These are phyloP conservation scores for Sugiyamaella japonica DNA, from an alignment of 1,139 yeast genomes.

Conservation along the genomic window DNA sequence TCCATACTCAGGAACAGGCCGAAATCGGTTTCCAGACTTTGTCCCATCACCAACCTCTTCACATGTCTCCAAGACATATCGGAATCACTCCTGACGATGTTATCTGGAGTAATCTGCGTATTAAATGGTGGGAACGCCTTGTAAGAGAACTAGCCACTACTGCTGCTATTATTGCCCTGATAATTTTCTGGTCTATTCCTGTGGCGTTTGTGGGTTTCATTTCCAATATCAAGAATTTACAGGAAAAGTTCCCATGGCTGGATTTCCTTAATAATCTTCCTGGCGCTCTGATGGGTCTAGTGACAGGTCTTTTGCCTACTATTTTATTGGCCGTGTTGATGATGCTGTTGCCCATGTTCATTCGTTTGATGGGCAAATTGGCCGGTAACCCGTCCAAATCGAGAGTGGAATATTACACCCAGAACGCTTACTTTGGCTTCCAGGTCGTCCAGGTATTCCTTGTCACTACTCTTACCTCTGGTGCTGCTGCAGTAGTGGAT, in stretches of 20 bases:
- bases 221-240: slow-evolving; percentile 73
- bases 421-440: slow-evolving; percentile 84
- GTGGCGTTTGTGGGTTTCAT: slow-evolving; percentile 94
- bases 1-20: slow-evolving; percentile 81
- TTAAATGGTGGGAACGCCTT: slow-evolving; percentile 82
- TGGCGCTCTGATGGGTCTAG: slow-evolving; percentile 62
- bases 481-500: slow-evolving; percentile 76
- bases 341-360: slow-evolving; percentile 79
- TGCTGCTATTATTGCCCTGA: slow-evolving; percentile 55
- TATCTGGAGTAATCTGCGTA: slow-evolving; percentile 81
- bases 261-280: slow-evolving; percentile 73
- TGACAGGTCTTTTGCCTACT: slow-evolving; percentile 86
- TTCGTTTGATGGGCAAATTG: slow-evolving; percentile 68
- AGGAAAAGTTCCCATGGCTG: slow-evolving; percentile 60
- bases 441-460: slow-evolving; percentile 83
- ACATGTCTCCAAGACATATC: slow-evolving; percentile 59
- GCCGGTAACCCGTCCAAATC: slow-evolving; percentile 73
- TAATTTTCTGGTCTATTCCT: slow-evolving; percentile 90
- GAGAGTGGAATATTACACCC: slow-evolving; percentile 76
- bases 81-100: slow-evolving; percentile 80
- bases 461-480: slow-evolving; percentile 76
- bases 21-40: slow-evolving; percentile 83
- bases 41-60: slow-evolving; percentile 65
- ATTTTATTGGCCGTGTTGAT: slow-evolving; percentile 77
- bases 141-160: slow-evolving; percentile 59